Percentiles rank a stretch among this genome's conserved stretches.
Evolutionary conservation across 176 grass and related monocot genomes (phyloP).

Genomic region (Echinochloa phyllopogon): DNA sequence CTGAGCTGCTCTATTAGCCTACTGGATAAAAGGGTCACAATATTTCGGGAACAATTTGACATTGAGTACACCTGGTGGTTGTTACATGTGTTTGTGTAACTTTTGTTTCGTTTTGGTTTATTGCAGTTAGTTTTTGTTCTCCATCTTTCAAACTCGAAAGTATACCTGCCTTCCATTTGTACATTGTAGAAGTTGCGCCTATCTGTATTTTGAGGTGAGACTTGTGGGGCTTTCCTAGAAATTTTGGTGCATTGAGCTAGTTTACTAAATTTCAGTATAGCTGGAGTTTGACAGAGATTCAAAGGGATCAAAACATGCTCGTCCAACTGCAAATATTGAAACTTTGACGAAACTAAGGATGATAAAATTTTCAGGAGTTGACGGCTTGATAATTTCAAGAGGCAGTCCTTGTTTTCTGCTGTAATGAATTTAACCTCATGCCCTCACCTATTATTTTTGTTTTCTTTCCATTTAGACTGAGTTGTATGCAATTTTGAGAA

Average conservation of each 20-base stretch:
- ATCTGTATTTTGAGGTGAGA: background rate
- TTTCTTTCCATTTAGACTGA: background rate
- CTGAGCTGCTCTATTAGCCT: background rate
- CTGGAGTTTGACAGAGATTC: background rate
- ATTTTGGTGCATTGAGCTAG: background rate
- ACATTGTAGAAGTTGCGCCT: background rate
- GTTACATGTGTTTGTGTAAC: background rate
- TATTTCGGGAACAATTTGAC: background rate
- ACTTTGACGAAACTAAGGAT: background rate
- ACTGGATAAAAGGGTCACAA: background rate
- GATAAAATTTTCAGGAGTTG: background rate
- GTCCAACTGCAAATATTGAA: background rate
- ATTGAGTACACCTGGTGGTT: background rate
- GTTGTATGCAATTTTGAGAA: background rate
- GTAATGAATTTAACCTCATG: background rate
- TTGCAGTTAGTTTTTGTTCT: background rate
- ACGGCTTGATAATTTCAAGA: background rate
- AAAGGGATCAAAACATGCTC: conserved; percentile 5
- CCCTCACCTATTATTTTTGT: background rate
- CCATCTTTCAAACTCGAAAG: background rate
- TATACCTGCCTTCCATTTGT: background rate
- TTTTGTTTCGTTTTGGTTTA: background rate
- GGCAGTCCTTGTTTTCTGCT: conserved; percentile 15
- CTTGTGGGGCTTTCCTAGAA: background rate
- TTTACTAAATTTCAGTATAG: background rate